phyloP scores from a whole-genome alignment of 192 early-diverging fungal genomes.

The Geranomyces variabilis region DNA sequence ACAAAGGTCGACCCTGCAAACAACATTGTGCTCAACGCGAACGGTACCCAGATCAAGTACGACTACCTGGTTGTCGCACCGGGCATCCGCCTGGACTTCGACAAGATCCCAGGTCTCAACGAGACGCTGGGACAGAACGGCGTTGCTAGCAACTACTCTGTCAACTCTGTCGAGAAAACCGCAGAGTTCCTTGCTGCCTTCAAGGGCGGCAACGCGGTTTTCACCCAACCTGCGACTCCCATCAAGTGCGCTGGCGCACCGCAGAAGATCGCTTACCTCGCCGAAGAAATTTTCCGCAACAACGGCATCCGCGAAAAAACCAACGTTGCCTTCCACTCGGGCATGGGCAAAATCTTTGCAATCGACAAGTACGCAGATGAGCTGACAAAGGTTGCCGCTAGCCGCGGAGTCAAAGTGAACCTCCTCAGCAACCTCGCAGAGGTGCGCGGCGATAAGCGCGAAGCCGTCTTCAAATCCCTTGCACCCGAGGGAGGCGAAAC shows the following conservation, averaged over 20 bases:
- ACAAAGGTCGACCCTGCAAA: conserved; percentile 67
- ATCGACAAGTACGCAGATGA: conserved; percentile 80
- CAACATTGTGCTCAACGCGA: conserved; percentile 68
- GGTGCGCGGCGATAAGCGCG: conserved; percentile 62
- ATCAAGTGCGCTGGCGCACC: conserved; percentile 91
- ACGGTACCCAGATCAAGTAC: conserved; percentile 66
- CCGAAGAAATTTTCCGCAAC: conserved; percentile 80
- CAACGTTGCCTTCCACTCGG: conserved; percentile 75
- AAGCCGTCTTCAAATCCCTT: conserved; percentile 70
- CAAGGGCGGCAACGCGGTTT: conserved; percentile 78
- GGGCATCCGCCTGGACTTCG: conserved; percentile 78
- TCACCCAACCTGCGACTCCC: conserved; percentile 85
- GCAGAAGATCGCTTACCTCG: conserved; percentile 85
- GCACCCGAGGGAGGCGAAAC: conserved; percentile 50
- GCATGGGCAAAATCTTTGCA: conserved; percentile 84
- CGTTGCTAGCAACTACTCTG: conserved; percentile 82
- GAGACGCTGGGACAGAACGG: conserved; percentile 75
- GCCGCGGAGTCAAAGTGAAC: conserved; percentile 72
- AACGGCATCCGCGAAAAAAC: conserved; percentile 69
- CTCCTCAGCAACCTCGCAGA: conserved; percentile 71
- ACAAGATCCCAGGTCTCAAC: conserved; percentile 74
- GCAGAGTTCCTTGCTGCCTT: conserved; percentile 71
- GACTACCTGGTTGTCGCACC: conserved; percentile 77
- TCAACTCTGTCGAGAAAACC: conserved; percentile 72
- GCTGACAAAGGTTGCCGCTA: conserved; percentile 67